These are phyloP conservation scores for Suillus plorans DNA, from an alignment of 768 basidiomycete species.

Conservation along the genomic window DNA sequence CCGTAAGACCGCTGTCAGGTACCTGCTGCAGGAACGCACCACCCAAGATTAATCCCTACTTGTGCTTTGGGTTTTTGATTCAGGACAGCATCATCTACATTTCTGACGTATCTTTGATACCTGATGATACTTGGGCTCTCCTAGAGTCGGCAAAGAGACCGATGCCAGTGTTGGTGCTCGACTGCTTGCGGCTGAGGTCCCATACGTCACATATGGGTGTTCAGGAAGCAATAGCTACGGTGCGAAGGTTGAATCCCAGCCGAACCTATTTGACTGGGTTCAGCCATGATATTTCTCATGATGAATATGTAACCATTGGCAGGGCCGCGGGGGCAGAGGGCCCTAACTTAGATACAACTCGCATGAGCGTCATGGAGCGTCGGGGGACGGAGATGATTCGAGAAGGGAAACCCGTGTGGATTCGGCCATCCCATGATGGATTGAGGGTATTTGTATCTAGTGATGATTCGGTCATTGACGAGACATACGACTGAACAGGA, in stretches of 20 bases:
- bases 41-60: conserved; percentile 49
- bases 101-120: conserved; percentile 81
- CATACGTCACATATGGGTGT: conserved; percentile 85
- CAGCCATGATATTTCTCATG: conserved; percentile 75
- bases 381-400: conserved; percentile 47
- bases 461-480: conserved; percentile 47
- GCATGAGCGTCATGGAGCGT: conserved; percentile 35
- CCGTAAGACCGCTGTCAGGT: conserved; percentile 19
- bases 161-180: conserved; percentile 64
- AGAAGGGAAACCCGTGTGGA: conserved; percentile 51
- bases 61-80: conserved; percentile 70
- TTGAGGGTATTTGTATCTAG: conserved; percentile 51
- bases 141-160: conserved; percentile 30
- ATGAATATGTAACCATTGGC: conserved; percentile 69
- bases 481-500: conserved; percentile 40
- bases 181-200: conserved; percentile 64
- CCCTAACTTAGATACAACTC: conserved; percentile 15
- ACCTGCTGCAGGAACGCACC: neutral
- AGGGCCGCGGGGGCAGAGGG: conserved; percentile 44
- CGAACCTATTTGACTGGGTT: conserved; percentile 77
- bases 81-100: conserved; percentile 71
- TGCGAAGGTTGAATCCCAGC: conserved; percentile 55
- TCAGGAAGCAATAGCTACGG: conserved; percentile 54
- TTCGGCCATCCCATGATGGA: conserved; percentile 77
- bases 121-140: conserved; percentile 65